phyloP scores from a whole-genome alignment of 2,329 filamentous ascomycete species.

The Claviceps arundinis region DNA sequence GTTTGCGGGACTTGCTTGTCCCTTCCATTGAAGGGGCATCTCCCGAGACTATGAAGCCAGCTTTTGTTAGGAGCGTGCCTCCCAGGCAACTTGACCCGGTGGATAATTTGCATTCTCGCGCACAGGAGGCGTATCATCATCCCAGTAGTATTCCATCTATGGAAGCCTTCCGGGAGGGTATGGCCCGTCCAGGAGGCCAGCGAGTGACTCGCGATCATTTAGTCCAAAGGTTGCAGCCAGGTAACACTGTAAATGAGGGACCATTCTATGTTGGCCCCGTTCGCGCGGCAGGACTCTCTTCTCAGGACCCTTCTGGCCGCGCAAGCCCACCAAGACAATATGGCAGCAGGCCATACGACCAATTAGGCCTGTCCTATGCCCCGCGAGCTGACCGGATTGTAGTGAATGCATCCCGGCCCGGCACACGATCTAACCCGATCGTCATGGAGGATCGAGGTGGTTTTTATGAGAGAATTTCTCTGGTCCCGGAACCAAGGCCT shows the following conservation, averaged over 20 bases:
- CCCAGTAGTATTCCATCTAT: slow-evolving; percentile 3
- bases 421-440: slow-evolving; percentile 19
- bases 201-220: slow-evolving; percentile 8
- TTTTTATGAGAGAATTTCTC: slow-evolving; percentile 21
- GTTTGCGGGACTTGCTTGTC: slow-evolving; percentile 29
- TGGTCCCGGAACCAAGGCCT: not conserved
- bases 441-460: slow-evolving; percentile 28
- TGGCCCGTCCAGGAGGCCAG: slow-evolving; percentile 3
- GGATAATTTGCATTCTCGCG: slow-evolving; percentile 10
- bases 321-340: slow-evolving; percentile 3
- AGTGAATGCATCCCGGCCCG: slow-evolving; percentile 18
- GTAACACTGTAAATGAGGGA: not conserved
- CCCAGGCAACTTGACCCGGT: slow-evolving; percentile 13
- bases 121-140: slow-evolving; percentile 8
- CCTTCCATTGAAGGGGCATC: slow-evolving; percentile 33
- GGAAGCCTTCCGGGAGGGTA: not conserved
- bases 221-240: not conserved
- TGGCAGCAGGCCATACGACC: slow-evolving; percentile 8
- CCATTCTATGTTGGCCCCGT: slow-evolving; percentile 2
- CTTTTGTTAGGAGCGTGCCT: slow-evolving; percentile 21
- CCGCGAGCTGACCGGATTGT: slow-evolving; percentile 16
- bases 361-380: slow-evolving; percentile 7
- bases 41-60: slow-evolving; percentile 21
- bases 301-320: not conserved
- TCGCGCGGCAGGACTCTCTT: not conserved